Base-by-base conservation (phyloP, 495 filamentous ascomycete genomes). In the Rhypophila decipiens region DNA sequence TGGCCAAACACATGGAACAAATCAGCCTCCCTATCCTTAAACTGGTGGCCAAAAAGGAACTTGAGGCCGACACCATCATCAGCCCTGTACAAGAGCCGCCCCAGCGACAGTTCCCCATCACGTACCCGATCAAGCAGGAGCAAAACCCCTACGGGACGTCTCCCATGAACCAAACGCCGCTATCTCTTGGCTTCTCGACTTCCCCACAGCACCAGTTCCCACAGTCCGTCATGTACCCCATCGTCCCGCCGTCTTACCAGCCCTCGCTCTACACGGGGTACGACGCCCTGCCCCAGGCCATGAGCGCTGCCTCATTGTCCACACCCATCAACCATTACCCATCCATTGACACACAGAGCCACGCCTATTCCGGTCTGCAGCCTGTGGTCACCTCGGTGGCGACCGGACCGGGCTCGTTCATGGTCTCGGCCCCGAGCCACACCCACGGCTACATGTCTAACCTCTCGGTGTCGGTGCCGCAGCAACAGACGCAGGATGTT, bases 1-100 rank as follows among this genome's bases (percentile, higher is more conserved):
- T 96, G 51, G 91, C 89, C n/a, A 90, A 90, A 55, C 91, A 97
- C 68, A 94, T 97, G 89, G 90, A 96, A 60, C 82, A 87, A 49
- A 86, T 97, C 60, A 88, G 86, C 55, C 76, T 97, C 59, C 91
- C 91, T 0, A 79, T 96, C 40, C 67, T 95, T 39, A 77, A 76
- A 43, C 77, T 97, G 5, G 84, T 91, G n/a, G 72, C 70, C 37
- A 63, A 67, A 35, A 76, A 71, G 48, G 70, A 76, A 22, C 72
- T 84, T 20, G 74, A 78, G 19, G 69, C 73, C 15, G 72, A 82
- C 49, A 82, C 77, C 22, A 73, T 80, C 53, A 82, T 83, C 64
- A 82, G 79, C 53, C 79, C 79, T 11, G 73, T 82, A 35, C 77
- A 83, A 47, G 74, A 77, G 19, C 74, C 66, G 1, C 69, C 70